Evolutionary conservation across 768 basidiomycete genomes (phyloP), one percentile per base, ranked within the genome.

Genomic region (Podaxis rugospora): DNA sequence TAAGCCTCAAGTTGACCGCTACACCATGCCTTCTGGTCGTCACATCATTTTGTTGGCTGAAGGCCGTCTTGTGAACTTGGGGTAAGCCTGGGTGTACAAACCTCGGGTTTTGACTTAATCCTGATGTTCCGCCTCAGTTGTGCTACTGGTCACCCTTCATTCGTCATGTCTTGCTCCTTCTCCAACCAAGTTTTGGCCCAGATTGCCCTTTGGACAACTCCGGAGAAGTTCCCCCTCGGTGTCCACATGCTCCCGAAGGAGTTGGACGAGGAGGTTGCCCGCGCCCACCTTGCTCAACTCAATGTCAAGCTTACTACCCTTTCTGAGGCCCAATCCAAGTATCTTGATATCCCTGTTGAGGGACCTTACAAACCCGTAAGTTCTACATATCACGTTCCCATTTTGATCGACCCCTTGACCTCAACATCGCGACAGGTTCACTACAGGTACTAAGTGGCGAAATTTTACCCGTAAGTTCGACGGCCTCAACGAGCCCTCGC

Each of bases 91-190:
- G 40, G 40, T 7, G 4, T 52, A 16, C 27, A 32, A 21, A 13
- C 16, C 14, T 39, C 9, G 46, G 28, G 5, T 53, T 39, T 21
- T 64, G 47, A 74, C 66, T 51, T 27, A 5, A 52, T 5, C 39
- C 36, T 61, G n/a, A 46, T 36, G 0, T 49, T 14, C 14, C 18
- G 56, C 21, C 35, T 47, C 28, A 90, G 89, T 57, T 98, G 96
- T 76, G 96, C 94, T 42, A 98, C 96, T 67, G 96, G 96, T 60
- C 96, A 99, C 78, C 96, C 97, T 37, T 98, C 96, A 47, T 98
- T 95, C 77, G 97, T 99, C 79, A 99, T 99, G 97, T 98, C 96
- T 16, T 98, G 95, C 83, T 99, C 97, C 46, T 99, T 99, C 83
- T 78, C 93, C 72, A 99, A 99, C 85, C 97, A 99, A 78, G 92